These are phyloP conservation scores for Wickerhamomyces mucosus DNA, from an alignment of 805 yeast genomes.

Conservation along the genomic window DNA sequence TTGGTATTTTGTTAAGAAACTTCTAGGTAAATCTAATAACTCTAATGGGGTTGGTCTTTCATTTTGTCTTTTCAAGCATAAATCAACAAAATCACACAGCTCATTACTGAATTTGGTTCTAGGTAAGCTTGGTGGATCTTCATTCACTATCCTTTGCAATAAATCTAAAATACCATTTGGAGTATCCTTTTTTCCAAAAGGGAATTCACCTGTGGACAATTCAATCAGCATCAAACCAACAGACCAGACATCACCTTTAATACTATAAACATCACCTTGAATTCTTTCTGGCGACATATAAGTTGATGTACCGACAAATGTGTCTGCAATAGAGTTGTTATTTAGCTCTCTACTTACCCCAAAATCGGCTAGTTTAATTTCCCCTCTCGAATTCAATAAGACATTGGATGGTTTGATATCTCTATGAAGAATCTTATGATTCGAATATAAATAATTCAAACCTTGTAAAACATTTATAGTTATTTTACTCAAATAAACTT, in stretches of 20 bases:
- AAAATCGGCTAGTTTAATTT: constrained; percentile 88
- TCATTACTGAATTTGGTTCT: constrained; percentile 28
- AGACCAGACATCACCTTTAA: constrained; percentile 98
- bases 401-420: constrained; percentile 96
- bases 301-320: constrained; percentile 96
- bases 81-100: constrained; percentile 60
- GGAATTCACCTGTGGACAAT: constrained; percentile 75
- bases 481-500: constrained; percentile 60
- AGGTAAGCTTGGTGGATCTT: constrained; percentile 73
- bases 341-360: constrained; percentile 91
- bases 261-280: constrained; percentile 87
- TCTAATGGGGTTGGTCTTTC: constrained; percentile 69
- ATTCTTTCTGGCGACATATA: constrained; percentile 98
- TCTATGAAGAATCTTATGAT: constrained; percentile 85
- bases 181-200: constrained; percentile 55
- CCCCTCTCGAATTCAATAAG: constrained; percentile 75
- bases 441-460: constrained; percentile 67
- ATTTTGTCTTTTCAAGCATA: constrained; percentile 61
- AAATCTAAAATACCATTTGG: constrained; percentile 88
- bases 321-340: constrained; percentile 84
- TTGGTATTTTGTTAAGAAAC: constrained; percentile 23
- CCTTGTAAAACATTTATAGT: constrained; percentile 75
- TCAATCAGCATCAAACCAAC: constrained; percentile 86
- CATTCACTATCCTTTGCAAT: constrained; percentile 87
- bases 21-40: constrained; percentile 34